Conservation (phyloP, 352 stramenopile genomes). For the Globisporangium cylindrosporum region DNA sequence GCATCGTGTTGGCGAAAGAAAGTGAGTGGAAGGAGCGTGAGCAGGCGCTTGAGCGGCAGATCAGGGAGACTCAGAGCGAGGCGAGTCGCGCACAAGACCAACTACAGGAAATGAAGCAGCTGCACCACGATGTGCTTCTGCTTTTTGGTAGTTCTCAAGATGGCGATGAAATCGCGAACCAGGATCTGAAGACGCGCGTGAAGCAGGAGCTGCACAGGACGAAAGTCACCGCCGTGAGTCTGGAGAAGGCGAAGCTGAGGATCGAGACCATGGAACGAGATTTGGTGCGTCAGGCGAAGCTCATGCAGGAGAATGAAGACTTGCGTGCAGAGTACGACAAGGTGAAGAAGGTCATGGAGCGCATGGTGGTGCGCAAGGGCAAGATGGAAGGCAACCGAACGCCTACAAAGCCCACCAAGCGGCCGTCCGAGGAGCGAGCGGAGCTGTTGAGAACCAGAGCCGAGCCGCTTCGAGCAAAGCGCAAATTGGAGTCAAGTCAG, state of each 20-base stretch:
- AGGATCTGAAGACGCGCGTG: constrained; percentile 37
- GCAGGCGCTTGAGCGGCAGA: constrained; percentile 24
- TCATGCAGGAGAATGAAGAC: constrained; percentile 46
- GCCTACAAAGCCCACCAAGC: constrained; percentile 8
- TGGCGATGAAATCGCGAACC: not conserved
- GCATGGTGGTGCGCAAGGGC: constrained; percentile 36
- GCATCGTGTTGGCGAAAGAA: constrained; percentile 25
- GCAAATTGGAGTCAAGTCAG: constrained; percentile 13
- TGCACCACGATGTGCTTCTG: constrained; percentile 43
- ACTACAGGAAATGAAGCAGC: constrained; percentile 22
- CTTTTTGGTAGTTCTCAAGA: constrained; percentile 18
- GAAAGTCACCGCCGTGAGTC: constrained; percentile 19
- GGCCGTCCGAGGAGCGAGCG: constrained; percentile 6
- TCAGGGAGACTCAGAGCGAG: constrained; percentile 22
- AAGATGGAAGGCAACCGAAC: constrained; percentile 23
- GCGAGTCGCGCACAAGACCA: constrained; percentile 13
- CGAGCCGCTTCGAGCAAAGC: constrained; percentile 13
- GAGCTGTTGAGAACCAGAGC: constrained; percentile 3
- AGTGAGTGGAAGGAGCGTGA: constrained; percentile 30
- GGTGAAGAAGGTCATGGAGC: constrained; percentile 63
- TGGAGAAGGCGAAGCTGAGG: constrained; percentile 30
- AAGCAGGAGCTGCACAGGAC: constrained; percentile 33
- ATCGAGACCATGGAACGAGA: constrained; percentile 36
- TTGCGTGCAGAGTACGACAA: constrained; percentile 64
- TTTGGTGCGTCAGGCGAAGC: constrained; percentile 32